Base-by-base conservation (phyloP, 1,284 basidiomycete species). In the Amylostereum areolatum region DNA sequence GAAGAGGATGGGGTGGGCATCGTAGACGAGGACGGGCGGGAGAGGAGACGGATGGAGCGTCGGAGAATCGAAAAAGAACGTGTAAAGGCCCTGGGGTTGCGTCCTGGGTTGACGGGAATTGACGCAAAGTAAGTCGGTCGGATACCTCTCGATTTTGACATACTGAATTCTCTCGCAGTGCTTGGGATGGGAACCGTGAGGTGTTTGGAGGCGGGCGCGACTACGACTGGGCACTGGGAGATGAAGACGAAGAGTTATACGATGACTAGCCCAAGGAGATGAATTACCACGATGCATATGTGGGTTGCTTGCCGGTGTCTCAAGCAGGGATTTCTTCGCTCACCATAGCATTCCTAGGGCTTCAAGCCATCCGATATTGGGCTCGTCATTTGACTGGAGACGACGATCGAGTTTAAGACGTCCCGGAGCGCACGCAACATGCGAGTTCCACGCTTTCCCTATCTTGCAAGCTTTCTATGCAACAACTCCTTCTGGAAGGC, bases 201-300 rank as follows among this genome's bases (percentile, higher is more conserved):
- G 92, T 99, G 7, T 99, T 99, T 62, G 97, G 97, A 35, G 92
- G 97, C 58, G 97, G 97, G n/a, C 85, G 90, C 60, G 96, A 99
- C 57, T 99, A 96, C 62, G 93, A 92, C 58, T 97, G 92, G 89
- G 95, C 95, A 2, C 68, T 98, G 48, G 85, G 75, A 40, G 86
- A 80, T 8, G 93, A 96, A 42, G 86, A 89, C 11, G 62, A 66
- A 3, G 78, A 77, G 24, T 71, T 72, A 25, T 81, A 87, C 33
- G 83, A 84, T 47, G 78, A 84, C 28, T 69, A 71, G 33, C 77
- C 77, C 46, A 43, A 43, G 41, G 90, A 94, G 56, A 86, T 88
- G 72, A 88, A 83, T 59, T 90, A 95, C 60, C 85, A 90, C 61
- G 96, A 98, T 66, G 18, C 18, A 18, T 18, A 18, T 18, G 18